These are phyloP conservation scores for Colletotrichum eleusines DNA, from an alignment of 2,329 filamentous ascomycete genomes.

Conservation along the genomic window DNA sequence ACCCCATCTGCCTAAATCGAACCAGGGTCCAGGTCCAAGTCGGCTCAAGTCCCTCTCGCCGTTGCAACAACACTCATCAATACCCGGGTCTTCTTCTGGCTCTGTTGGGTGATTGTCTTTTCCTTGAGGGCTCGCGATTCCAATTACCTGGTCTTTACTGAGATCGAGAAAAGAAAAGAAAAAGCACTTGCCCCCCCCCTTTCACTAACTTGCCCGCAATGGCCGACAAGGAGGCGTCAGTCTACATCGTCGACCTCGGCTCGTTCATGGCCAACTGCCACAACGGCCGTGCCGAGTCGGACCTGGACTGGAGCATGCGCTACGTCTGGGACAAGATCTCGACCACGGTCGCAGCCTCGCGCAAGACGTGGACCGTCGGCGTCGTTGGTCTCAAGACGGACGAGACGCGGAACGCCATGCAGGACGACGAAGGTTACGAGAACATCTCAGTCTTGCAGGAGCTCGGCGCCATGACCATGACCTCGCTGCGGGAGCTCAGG, in stretches of 20 bases:
- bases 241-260: conserved; percentile 92
- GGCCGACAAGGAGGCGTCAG: conserved; percentile 92
- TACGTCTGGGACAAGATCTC: conserved; percentile 95
- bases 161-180: too few species aligned
- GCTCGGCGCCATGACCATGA: conserved; percentile 71
- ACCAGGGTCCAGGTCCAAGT: conserved; percentile 19
- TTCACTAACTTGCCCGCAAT: conserved; percentile 61
- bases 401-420: conserved; percentile 76
- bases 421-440: conserved; percentile 79
- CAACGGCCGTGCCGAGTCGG: conserved; percentile 78
- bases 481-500: conserved; percentile 75
- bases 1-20: conserved; percentile 40
- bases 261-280: conserved; percentile 82
- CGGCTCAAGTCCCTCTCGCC: conserved; percentile 10
- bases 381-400: conserved; percentile 88
- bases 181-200: background rate
- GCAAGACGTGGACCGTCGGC: conserved; percentile 77
- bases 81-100: background rate
- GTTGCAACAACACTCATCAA: conserved; percentile 21
- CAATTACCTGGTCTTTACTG: background rate
- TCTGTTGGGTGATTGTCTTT: background rate
- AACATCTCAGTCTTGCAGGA: conserved; percentile 86
- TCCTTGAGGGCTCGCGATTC: background rate
- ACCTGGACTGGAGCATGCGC: conserved; percentile 89
- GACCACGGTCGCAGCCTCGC: conserved; percentile 75